These are phyloP conservation scores for Porodaedalea pini DNA, from an alignment of 1,284 basidiomycete species.

Conservation along the genomic window DNA sequence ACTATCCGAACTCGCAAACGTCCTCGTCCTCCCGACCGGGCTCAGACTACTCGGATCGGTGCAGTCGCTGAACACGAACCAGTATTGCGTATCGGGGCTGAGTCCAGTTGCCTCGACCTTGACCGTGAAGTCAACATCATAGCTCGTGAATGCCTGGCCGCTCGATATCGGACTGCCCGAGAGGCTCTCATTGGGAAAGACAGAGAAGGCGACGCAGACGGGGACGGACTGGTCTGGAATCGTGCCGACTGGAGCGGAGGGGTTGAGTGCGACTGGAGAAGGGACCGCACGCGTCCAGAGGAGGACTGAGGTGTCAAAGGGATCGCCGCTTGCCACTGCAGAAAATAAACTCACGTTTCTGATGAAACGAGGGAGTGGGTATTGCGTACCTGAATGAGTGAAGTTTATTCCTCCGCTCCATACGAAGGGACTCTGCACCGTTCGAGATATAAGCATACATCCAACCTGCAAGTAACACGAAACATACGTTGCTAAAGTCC, in stretches of 20 bases:
- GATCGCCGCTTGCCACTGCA: conserved; percentile 42
- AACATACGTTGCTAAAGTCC: conserved; percentile 48
- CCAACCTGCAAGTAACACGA: not conserved
- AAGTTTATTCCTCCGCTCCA: conserved; percentile 55
- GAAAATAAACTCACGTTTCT: not conserved
- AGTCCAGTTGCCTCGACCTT: conserved; percentile 59
- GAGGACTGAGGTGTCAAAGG: conserved; percentile 55
- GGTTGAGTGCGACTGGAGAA: conserved; percentile 20
- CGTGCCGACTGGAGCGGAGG: conserved; percentile 25
- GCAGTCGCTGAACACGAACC: conserved; percentile 59
- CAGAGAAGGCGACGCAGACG: conserved; percentile 53
- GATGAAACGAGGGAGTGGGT: too few species aligned
- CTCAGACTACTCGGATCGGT: conserved; percentile 44
- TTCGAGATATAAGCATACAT: not conserved
- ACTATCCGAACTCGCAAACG: conserved; percentile 46
- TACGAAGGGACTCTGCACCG: conserved; percentile 43
- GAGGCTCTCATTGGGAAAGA: conserved; percentile 38
- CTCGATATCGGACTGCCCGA: conserved; percentile 41
- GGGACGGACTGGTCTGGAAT: conserved; percentile 53
- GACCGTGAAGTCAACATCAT: conserved; percentile 63
- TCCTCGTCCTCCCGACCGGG: conserved; percentile 49
- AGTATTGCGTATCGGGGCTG: conserved; percentile 54
- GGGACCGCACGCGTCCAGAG: conserved; percentile 61
- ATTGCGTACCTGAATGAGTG: conserved; percentile 35
- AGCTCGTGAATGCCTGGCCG: conserved; percentile 54